These are phyloP conservation scores for Ochetophila trinervis DNA, from an alignment of 306 rosid species.

Conservation along the genomic window DNA sequence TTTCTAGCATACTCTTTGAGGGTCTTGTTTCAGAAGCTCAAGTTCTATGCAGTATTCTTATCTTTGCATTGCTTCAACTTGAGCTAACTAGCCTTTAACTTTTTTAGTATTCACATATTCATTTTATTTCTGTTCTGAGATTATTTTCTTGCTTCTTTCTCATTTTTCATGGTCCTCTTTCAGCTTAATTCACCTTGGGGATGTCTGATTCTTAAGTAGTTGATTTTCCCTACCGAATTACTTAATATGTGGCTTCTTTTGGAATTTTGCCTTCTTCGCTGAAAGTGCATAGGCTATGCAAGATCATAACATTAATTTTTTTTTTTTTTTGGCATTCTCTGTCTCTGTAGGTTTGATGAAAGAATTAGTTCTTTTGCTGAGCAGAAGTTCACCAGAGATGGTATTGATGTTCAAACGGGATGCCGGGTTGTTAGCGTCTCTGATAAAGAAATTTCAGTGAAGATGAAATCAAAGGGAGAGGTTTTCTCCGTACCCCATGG, in stretches of 20 bases:
- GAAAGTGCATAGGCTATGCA: slow-evolving; percentile 4
- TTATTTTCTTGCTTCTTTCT: background rate
- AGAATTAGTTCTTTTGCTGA: slow-evolving; percentile 93
- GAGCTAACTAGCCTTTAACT: no score
- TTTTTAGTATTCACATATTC: background rate
- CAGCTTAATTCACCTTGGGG: no score
- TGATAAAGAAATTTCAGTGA: slow-evolving; percentile 70
- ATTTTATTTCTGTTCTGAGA: background rate
- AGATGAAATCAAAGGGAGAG: slow-evolving; percentile 66
- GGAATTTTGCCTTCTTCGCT: slow-evolving; percentile 5
- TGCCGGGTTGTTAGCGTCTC: slow-evolving; percentile 73
- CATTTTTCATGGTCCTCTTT: no score
- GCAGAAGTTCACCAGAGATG: slow-evolving; percentile 76
- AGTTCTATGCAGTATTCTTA: background rate
- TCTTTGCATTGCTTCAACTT: background rate
- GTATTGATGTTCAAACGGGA: slow-evolving; percentile 87
- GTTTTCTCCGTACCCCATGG: slow-evolving; percentile 77
- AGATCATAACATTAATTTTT: slow-evolving; percentile 3
- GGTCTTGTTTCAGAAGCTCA: background rate
- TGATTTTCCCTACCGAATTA: slow-evolving; percentile 13
- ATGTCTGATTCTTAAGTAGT: background rate
- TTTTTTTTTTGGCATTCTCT: slow-evolving; percentile 9
- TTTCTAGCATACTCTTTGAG: background rate
- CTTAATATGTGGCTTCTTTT: background rate
- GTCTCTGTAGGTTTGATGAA: slow-evolving; percentile 73